Percentiles rank a stretch among this genome's conserved stretches.
Evolutionary conservation across 176 grass and related monocot species (phyloP).

Genomic region (Secale cereale): DNA sequence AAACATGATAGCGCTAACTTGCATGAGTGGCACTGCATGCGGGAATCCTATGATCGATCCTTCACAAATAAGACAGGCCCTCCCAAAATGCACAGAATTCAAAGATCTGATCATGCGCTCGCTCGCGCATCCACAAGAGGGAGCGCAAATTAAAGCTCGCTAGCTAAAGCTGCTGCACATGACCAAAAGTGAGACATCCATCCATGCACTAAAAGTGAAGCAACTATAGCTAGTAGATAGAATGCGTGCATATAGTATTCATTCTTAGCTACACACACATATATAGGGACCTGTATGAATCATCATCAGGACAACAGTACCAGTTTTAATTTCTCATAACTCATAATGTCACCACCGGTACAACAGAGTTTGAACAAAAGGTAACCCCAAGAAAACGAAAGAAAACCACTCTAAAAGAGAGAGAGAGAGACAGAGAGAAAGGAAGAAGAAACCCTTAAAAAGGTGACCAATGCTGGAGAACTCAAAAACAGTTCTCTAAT

Average conservation of each 20-base stretch:
- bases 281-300: not conserved
- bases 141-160: slow-evolving; percentile 19
- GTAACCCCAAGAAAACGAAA: slow-evolving; percentile 11
- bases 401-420: slow-evolving; percentile 34
- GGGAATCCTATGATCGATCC: slow-evolving; percentile 51
- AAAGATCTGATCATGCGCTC: slow-evolving; percentile 46
- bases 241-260: not conserved
- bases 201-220: slow-evolving; percentile 53
- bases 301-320: slow-evolving; percentile 41
- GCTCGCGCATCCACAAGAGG: slow-evolving; percentile 28
- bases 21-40: slow-evolving; percentile 15
- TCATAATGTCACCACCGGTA: slow-evolving; percentile 43
- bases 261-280: not conserved
- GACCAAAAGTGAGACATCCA: slow-evolving; percentile 45
- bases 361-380: slow-evolving; percentile 43
- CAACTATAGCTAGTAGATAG: slow-evolving; percentile 15
- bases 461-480: slow-evolving; percentile 42
- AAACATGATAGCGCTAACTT: slow-evolving; percentile 27
- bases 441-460: slow-evolving; percentile 28
- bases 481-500: slow-evolving; percentile 65
- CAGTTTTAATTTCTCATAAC: slow-evolving; percentile 45
- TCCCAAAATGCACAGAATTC: slow-evolving; percentile 36
- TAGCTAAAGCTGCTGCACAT: slow-evolving; percentile 55
- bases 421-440: not conserved
- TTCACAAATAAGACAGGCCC: slow-evolving; percentile 14